Evolutionary conservation across 805 yeast species (phyloP).

Genomic region (Ogataea thermomethanolica): DNA sequence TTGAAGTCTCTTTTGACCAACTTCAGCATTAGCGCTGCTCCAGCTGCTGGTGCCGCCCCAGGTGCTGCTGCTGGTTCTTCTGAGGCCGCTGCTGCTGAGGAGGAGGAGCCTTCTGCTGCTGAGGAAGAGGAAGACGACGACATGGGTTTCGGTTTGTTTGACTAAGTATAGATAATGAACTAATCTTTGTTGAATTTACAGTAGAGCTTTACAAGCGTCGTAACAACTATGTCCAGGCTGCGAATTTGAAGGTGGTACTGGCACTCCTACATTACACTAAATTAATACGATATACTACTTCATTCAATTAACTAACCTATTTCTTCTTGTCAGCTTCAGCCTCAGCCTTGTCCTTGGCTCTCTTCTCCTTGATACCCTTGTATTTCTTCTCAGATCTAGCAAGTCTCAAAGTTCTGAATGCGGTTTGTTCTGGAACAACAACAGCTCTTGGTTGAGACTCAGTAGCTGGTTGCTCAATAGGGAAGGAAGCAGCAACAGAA

Average conservation of each 20-base stretch:
- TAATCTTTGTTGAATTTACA: not conserved
- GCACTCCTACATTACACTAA: not conserved
- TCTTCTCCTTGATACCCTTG: conserved; percentile 96
- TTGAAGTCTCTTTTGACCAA: conserved; percentile 63
- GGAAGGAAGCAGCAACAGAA: conserved; percentile 76
- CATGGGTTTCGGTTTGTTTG: conserved; percentile 92
- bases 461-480: conserved; percentile 74
- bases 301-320: conserved; percentile 42
- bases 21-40: conserved; percentile 49
- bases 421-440: conserved; percentile 62
- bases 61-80: conserved; percentile 45
- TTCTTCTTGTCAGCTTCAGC: conserved; percentile 99
- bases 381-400: conserved; percentile 93
- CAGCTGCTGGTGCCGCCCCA: conserved; percentile 48
- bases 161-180: conserved; percentile 40
- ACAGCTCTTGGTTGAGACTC: conserved; percentile 89
- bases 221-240: no score
- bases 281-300: conserved; percentile 3
- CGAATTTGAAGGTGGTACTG: not conserved
- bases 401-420: conserved; percentile 91
- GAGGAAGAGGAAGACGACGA: conserved; percentile 74
- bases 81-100: conserved; percentile 47
- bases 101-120: conserved; percentile 58
- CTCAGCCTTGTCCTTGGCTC: conserved; percentile 95
- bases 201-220: no score